Conservation (phyloP, 2,329 filamentous ascomycete genomes). For the Daldinia eschscholtzii region DNA sequence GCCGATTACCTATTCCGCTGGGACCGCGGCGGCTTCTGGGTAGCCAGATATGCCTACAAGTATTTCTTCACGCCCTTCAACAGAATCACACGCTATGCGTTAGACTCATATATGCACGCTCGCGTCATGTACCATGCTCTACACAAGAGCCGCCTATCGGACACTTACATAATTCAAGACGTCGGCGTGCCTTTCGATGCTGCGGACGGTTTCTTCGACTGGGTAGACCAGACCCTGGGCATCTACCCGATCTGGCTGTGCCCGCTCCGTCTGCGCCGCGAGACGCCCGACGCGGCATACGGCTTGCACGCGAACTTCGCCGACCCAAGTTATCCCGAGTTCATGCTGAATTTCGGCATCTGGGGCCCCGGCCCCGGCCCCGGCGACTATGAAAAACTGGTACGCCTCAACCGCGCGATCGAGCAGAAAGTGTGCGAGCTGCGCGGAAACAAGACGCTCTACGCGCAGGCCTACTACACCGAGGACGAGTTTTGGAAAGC, state of each 20-base stretch:
- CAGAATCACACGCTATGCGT: slow-evolving; percentile 69
- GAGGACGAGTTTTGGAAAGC: slow-evolving; percentile 76
- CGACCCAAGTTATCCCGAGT: slow-evolving; percentile 53
- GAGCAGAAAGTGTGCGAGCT: slow-evolving; percentile 70
- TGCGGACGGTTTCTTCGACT: slow-evolving; percentile 60
- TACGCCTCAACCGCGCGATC: slow-evolving; percentile 69
- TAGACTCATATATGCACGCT: slow-evolving; percentile 73
- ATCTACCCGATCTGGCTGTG: slow-evolving; percentile 71
- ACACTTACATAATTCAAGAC: slow-evolving; percentile 74
- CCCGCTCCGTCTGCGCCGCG: slow-evolving; percentile 61
- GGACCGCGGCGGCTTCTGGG: slow-evolving; percentile 78
- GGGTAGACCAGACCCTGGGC: slow-evolving; percentile 59
- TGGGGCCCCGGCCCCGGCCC: slow-evolving; percentile 63
- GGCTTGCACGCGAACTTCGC: slow-evolving; percentile 64
- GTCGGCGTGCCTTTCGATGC: slow-evolving; percentile 64
- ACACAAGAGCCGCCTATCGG: slow-evolving; percentile 70
- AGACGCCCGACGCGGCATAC: slow-evolving; percentile 57
- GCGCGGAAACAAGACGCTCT: slow-evolving; percentile 77
- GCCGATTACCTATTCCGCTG: slow-evolving; percentile 78
- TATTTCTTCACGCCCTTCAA: slow-evolving; percentile 77
- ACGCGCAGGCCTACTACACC: slow-evolving; percentile 76
- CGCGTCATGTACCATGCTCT: slow-evolving; percentile 74
- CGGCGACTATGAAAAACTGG: slow-evolving; percentile 58
- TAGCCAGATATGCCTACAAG: slow-evolving; percentile 70
- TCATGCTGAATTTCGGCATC: slow-evolving; percentile 72